Percentiles rank a stretch among this genome's conserved stretches.
phyloP scores from a whole-genome alignment of 768 basidiomycete species.

The Trametes villosa region DNA sequence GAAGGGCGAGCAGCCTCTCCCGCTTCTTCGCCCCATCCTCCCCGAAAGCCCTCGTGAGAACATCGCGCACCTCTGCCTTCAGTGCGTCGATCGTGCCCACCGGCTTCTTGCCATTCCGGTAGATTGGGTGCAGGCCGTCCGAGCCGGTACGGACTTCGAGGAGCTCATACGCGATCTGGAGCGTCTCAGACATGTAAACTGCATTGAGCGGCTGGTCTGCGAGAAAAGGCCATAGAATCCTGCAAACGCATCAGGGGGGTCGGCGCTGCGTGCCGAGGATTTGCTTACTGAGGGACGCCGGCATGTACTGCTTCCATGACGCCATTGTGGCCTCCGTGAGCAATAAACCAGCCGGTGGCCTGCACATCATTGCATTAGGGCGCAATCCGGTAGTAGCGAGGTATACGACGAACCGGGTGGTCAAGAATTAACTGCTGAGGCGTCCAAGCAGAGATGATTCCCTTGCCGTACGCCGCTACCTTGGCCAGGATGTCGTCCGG shows the following conservation, averaged over 20 bases:
- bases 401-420: slow-evolving; percentile 3
- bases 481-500: slow-evolving; percentile 12
- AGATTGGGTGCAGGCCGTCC: slow-evolving; percentile 15
- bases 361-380: neutral
- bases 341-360: slow-evolving; percentile 25
- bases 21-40: slow-evolving; percentile 26
- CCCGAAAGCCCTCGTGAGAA: slow-evolving; percentile 23
- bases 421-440: slow-evolving; percentile 18
- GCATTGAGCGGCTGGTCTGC: slow-evolving; percentile 17
- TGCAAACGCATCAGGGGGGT: too few species aligned
- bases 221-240: slow-evolving; percentile 10
- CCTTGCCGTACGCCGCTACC: slow-evolving; percentile 8
- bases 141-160: slow-evolving; percentile 6
- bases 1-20: neutral
- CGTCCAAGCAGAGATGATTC: slow-evolving; percentile 4
- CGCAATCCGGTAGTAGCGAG: neutral
- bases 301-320: slow-evolving; percentile 27
- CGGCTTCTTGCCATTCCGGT: slow-evolving; percentile 19
- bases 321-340: slow-evolving; percentile 33
- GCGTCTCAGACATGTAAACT: slow-evolving; percentile 9
- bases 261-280: too few species aligned
- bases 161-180: slow-evolving; percentile 4
- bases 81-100: slow-evolving; percentile 23
- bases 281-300: slow-evolving; percentile 29
- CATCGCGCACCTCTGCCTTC: slow-evolving; percentile 11